These are phyloP conservation scores for Dacryopinax primogenitus DNA, from an alignment of 768 basidiomycete species.

Conservation along the genomic window DNA sequence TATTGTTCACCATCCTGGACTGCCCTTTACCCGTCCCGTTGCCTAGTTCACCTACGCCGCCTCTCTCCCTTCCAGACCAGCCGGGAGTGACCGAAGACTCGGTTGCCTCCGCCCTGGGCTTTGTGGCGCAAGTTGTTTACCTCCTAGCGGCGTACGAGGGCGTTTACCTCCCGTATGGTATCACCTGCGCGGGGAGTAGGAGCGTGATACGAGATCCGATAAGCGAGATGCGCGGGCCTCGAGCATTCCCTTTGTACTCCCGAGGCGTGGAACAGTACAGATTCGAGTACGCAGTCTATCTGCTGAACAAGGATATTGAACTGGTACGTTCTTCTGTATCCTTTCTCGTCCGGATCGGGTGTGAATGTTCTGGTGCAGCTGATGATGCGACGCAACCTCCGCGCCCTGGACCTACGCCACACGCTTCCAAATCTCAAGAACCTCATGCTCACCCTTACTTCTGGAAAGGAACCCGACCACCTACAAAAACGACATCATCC, in stretches of 20 bases:
- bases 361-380: constrained; percentile 37
- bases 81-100: constrained; percentile 70
- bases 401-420: constrained; percentile 84
- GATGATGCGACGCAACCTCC: constrained; percentile 79
- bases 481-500: constrained; percentile 19
- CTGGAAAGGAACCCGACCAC: constrained; percentile 41
- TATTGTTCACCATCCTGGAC: constrained; percentile 78
- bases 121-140: constrained; percentile 75
- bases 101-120: constrained; percentile 82
- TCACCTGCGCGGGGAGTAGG: constrained; percentile 79
- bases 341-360: constrained; percentile 13
- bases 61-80: constrained; percentile 50
- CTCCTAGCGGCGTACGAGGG: constrained; percentile 68
- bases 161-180: constrained; percentile 68
- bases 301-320: constrained; percentile 96
- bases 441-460: constrained; percentile 70
- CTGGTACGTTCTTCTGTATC: constrained; percentile 41
- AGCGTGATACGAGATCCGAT: constrained; percentile 87
- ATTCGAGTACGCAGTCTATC: constrained; percentile 93
- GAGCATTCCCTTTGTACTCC: constrained; percentile 91
- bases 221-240: constrained; percentile 86
- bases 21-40: constrained; percentile 86
- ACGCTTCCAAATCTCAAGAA: constrained; percentile 96
- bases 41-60: constrained; percentile 69
- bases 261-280: constrained; percentile 92